Conservation (phyloP, 345 rosid species). For the Lepidium africanum region DNA sequence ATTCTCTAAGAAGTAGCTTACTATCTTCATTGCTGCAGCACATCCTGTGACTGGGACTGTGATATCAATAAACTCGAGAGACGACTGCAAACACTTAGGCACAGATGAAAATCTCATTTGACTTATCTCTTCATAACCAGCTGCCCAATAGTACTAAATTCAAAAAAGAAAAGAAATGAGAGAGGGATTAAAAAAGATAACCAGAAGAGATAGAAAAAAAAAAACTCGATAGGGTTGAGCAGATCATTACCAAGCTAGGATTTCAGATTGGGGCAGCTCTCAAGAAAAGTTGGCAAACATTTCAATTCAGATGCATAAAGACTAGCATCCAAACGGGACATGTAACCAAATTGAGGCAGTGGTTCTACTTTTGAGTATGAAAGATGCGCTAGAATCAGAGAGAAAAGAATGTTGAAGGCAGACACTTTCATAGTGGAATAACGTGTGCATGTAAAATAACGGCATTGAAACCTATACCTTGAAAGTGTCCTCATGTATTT, state of each 20-base stretch:
- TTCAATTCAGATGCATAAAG: neutral
- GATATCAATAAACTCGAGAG: no score
- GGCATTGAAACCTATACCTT: neutral
- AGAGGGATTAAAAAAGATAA: no score
- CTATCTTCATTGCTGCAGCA: no score
- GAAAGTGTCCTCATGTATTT: neutral
- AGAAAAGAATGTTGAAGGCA: neutral
- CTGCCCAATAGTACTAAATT: no score
- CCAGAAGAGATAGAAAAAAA: no score
- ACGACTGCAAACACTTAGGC: no score
- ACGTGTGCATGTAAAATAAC: neutral
- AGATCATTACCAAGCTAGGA: neutral
- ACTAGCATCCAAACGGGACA: neutral
- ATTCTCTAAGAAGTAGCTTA: no score
- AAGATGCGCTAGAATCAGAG: neutral
- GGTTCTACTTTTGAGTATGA: neutral
- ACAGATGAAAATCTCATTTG: no score
- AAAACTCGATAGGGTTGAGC: neutral
- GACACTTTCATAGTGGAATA: neutral
- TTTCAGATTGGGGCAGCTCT: neutral
- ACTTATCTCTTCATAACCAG: no score
- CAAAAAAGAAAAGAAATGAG: no score
- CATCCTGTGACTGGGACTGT: no score
- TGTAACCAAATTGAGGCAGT: neutral
- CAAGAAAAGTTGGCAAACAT: neutral